Base-by-base conservation (phyloP, 371 early-diverging fungal species). In the Encephalitozoon cuniculi region DNA sequence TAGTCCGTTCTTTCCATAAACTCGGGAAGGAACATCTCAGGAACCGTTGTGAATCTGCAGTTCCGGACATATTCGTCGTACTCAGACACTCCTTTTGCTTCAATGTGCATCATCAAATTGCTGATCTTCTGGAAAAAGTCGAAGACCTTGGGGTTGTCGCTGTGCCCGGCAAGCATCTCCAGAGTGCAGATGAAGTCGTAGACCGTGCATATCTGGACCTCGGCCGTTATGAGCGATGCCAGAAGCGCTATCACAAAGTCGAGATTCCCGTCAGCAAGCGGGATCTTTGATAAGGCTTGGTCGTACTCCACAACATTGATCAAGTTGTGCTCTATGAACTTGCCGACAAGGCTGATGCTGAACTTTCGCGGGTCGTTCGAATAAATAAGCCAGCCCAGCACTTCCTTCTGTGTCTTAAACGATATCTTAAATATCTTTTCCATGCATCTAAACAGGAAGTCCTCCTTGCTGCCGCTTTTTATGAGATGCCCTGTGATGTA, bases 151-250 rank as follows among this genome's bases (percentile, higher is more conserved):
- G 44, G 25, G 40, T 80, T 53, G 51, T 84, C 81, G 21, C 73
- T 55, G 6, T 54, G 65, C 54, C 82, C 81, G 2, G 79, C 68
- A 9, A 85, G 49, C 18, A 79, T 68, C 65, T 85, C 86, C 43
- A 85, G 81, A 1, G 81, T 83, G 64, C 79, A 76, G 4, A 85
- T 82, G 65, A 85, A 85, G 65, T 84, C 84, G 74, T 82, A 85
- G 28, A 82, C 78, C 12, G 79, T 81, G 37, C 83, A 81, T 40
- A 81, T 64, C 40, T 80, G 69, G 1, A 71, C 30, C 40, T 80
- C 76, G 0, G 64, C 34, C 11, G 81, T 54, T 23, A 85, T 64
- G 21, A 82, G 55, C 15, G 46, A 67, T 1, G 40, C 41, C 9
- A 85, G 52, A 2, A 85, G 54, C 11, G 68, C 55, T 32, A 82